phyloP scores from a whole-genome alignment of 805 yeast species.

The Hanseniaspora osmophila region DNA sequence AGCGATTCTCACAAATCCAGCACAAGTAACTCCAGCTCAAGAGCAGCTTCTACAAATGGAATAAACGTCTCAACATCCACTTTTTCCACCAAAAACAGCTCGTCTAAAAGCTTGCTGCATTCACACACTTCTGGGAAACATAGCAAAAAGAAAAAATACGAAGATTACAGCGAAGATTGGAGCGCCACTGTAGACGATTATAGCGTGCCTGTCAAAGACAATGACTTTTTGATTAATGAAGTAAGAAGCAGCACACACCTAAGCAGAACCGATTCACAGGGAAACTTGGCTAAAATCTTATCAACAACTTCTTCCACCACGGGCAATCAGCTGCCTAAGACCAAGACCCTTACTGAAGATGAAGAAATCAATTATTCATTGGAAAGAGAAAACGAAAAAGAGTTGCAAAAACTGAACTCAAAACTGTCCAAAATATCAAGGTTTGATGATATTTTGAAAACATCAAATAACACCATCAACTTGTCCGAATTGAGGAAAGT shows the following conservation, averaged over 20 bases:
- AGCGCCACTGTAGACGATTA: conserved; percentile 54
- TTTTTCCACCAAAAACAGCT: neutral
- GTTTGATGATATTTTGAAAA: conserved; percentile 48
- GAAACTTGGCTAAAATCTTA: neutral
- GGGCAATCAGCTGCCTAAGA: neutral
- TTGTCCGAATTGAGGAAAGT: conserved; percentile 57
- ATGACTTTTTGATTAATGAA: neutral
- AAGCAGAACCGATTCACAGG: neutral
- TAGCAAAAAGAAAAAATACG: conserved; percentile 27
- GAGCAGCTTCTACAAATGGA: too few relatives aligned
- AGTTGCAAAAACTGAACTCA: conserved; percentile 37
- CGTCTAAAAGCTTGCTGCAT: too few relatives aligned
- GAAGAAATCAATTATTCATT: conserved; percentile 13
- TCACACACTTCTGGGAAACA: neutral
- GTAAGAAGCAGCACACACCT: neutral
- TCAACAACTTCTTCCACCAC: neutral
- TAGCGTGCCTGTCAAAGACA: conserved; percentile 21
- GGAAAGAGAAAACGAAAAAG: conserved; percentile 19
- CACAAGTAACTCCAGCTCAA: too few relatives aligned
- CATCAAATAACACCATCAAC: conserved; percentile 36
- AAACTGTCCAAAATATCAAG: conserved; percentile 46
- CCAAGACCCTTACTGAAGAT: neutral
- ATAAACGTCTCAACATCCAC: neutral
- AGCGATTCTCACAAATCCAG: too few relatives aligned
- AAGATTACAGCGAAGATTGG: conserved; percentile 86